A percentile compares a stretch with the other conserved stretches of the same genome.
These are phyloP conservation scores for Plasmodium vivax DNA, from an alignment of 169 alveolate species.

Conservation along the genomic window DNA sequence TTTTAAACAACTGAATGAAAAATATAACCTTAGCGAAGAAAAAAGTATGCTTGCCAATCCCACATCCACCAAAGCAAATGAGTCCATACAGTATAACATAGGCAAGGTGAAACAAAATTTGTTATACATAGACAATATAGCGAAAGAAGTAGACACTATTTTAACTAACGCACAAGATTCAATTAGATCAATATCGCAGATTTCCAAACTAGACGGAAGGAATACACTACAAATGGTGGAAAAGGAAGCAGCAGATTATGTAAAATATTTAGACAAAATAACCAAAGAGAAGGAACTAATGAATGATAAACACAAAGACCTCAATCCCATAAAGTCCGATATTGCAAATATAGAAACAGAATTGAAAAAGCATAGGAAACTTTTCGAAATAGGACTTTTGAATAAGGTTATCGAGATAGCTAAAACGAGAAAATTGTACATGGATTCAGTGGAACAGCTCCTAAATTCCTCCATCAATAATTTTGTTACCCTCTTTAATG, in stretches of 20 bases:
- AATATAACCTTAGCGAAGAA: not conserved
- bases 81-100: not conserved
- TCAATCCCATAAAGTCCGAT: not conserved
- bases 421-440: not conserved
- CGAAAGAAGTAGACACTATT: not conserved
- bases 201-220: not conserved
- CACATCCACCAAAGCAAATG: not conserved
- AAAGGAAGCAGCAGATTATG: not conserved
- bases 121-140: not conserved
- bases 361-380: not conserved
- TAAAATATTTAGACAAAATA: not conserved
- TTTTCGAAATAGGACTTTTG: constrained; percentile 6
- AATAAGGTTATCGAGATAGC: constrained; percentile 1
- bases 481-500: not conserved
- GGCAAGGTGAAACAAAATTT: not conserved
- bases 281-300: not conserved
- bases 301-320: not conserved
- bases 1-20: not conserved
- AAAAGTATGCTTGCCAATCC: not conserved
- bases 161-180: not conserved
- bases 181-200: not conserved
- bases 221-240: not conserved
- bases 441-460: not conserved
- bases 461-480: not conserved
- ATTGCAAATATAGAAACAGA: constrained; percentile 1